These are phyloP conservation scores for Serendipita sp. DNA, from an alignment of 768 basidiomycete genomes.

Conservation along the genomic window DNA sequence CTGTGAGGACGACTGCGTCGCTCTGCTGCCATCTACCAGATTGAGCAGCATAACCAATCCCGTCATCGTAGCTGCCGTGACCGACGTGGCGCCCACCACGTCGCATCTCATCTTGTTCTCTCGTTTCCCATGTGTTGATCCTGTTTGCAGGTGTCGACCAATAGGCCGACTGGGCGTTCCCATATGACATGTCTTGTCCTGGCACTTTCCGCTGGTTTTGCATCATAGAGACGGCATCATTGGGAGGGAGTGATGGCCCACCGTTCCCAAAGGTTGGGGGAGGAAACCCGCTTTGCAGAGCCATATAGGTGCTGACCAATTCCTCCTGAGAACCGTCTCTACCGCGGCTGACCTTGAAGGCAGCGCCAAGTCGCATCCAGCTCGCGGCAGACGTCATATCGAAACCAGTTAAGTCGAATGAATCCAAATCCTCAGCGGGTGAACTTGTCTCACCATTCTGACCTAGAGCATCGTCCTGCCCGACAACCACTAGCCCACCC, in stretches of 20 bases:
- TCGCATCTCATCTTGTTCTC: not conserved
- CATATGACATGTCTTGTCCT: not conserved
- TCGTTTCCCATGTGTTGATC: not conserved
- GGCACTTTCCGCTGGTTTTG: not conserved
- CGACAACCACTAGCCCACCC: too few relatives aligned
- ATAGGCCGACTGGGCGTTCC: not conserved
- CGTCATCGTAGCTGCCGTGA: not conserved
- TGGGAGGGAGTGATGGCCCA: not conserved
- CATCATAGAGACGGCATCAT: not conserved
- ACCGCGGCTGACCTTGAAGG: not conserved
- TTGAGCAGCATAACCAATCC: not conserved
- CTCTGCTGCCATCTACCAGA: constrained; percentile 4
- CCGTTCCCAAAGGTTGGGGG: not conserved
- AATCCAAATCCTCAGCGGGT: not conserved
- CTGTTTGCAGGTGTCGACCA: not conserved
- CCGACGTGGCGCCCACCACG: not conserved
- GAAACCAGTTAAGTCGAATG: not conserved
- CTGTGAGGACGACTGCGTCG: not conserved
- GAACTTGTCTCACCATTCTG: not conserved
- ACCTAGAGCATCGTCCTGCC: not conserved
- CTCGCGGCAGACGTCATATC: not conserved
- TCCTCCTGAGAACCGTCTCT: not conserved
- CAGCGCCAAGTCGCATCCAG: not conserved
- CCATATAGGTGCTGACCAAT: not conserved
- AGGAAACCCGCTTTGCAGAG: not conserved